Conservation (phyloP, 2,329 filamentous ascomycete species). For the Colletotrichum sansevieriae region DNA sequence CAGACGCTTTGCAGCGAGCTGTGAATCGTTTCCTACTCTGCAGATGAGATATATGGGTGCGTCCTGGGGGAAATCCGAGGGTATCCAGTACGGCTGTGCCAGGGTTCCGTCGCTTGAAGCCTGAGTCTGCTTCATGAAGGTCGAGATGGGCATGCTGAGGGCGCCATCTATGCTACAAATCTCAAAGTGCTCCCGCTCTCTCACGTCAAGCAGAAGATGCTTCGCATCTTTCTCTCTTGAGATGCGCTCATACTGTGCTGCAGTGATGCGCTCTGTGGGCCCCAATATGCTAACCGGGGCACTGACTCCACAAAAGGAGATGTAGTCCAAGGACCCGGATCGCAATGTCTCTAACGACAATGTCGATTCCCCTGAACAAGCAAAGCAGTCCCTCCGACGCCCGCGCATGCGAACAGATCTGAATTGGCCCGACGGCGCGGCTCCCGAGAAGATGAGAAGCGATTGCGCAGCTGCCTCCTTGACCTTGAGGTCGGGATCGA, state of each 20-base stretch:
- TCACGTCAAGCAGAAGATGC: constrained; percentile 82
- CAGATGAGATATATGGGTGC: constrained; percentile 79
- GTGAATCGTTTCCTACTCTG: constrained; percentile 83
- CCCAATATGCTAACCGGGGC: constrained; percentile 67
- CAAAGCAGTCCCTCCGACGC: constrained; percentile 78
- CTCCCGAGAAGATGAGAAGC: constrained; percentile 64
- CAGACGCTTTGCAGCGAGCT: constrained; percentile 75
- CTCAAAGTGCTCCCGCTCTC: constrained; percentile 86
- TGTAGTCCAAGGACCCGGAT: constrained; percentile 81
- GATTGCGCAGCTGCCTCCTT: constrained; percentile 43
- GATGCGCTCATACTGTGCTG: constrained; percentile 66
- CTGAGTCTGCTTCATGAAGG: constrained; percentile 68
- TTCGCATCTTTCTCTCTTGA: constrained; percentile 32
- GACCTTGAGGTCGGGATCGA: constrained; percentile 43
- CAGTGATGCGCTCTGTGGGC: constrained; percentile 76
- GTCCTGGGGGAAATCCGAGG: constrained; percentile 53
- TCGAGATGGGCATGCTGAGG: constrained; percentile 73
- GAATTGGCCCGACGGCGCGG: constrained; percentile 64
- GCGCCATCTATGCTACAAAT: constrained; percentile 82
- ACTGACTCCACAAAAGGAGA: constrained; percentile 83
- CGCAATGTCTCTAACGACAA: constrained; percentile 74
- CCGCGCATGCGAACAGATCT: constrained; percentile 81
- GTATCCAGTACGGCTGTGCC: constrained; percentile 54
- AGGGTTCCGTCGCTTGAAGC: constrained; percentile 39
- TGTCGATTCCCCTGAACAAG: constrained; percentile 75